Conservation (phyloP, 352 stramenopile genomes). For the Phytophthora sansomeana region DNA sequence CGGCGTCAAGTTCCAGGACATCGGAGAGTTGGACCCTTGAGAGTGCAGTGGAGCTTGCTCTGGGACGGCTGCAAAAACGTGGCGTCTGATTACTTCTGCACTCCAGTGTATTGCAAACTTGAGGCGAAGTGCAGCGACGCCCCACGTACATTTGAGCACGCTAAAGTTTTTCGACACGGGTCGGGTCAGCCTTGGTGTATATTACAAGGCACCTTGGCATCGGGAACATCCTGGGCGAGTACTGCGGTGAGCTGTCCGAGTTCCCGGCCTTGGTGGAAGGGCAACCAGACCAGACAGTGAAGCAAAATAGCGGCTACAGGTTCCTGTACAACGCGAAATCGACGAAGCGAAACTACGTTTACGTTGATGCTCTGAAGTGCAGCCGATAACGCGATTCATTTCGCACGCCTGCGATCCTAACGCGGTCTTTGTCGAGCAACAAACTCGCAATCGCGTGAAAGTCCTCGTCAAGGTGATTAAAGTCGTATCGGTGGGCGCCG, state of each 20-base stretch:
- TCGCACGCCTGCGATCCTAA: conserved; percentile 8
- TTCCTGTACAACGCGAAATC: neutral
- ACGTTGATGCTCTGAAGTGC: neutral
- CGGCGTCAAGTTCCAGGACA: conserved; percentile 6
- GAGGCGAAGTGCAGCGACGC: conserved; percentile 14
- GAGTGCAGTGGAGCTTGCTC: neutral
- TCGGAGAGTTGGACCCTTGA: conserved; percentile 1
- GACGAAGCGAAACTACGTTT: conserved; percentile 1
- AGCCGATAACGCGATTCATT: neutral
- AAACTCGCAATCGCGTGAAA: neutral
- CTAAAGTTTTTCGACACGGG: conserved; percentile 12
- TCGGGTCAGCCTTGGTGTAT: neutral
- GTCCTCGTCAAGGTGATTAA: conserved; percentile 6
- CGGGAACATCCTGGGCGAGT: conserved; percentile 8
- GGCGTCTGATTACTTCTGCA: neutral
- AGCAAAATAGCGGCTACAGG: conserved; percentile 1
- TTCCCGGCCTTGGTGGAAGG: neutral
- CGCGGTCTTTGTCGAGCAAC: conserved; percentile 10
- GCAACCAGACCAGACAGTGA: neutral
- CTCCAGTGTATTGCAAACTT: neutral
- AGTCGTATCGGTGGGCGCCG: neutral
- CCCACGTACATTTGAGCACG: neutral
- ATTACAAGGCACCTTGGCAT: neutral
- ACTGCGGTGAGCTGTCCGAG: neutral
- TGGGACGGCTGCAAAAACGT: conserved; percentile 9